Conservation (phyloP, 169 alveolate genomes). For the Blepharisma undulans region DNA sequence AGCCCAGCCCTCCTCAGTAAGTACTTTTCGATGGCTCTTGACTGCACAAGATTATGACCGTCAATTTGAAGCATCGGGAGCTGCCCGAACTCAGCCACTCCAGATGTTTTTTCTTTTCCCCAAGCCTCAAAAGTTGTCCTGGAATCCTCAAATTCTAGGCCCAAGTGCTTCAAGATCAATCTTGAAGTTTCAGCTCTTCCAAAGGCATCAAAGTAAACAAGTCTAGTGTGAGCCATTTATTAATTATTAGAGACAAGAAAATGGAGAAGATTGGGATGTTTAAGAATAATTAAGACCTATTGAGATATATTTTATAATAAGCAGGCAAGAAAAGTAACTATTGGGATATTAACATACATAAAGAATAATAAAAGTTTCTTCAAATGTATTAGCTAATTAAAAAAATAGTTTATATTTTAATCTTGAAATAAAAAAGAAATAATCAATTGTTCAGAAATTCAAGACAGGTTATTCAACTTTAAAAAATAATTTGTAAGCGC, state of each 20-base stretch:
- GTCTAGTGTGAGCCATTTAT: conserved; percentile 36
- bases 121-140: background rate
- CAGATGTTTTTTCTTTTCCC: background rate
- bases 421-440: too few relatives aligned
- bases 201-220: conserved; percentile 44
- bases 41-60: conserved; percentile 38
- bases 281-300: background rate
- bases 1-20: conserved; percentile 36
- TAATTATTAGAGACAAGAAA: background rate
- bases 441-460: too few relatives aligned
- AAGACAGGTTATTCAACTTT: too few relatives aligned
- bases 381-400: too few relatives aligned
- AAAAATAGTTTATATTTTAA: too few relatives aligned
- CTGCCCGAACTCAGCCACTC: conserved; percentile 12
- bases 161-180: conserved; percentile 39
- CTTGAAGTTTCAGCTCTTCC: conserved; percentile 64
- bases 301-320: too few relatives aligned
- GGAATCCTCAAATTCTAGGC: conserved; percentile 44
- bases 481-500: too few relatives aligned
- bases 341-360: background rate
- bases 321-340: background rate
- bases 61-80: conserved; percentile 33
- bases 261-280: background rate
- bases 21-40: conserved; percentile 39
- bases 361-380: background rate